Conservation (phyloP, 345 rosid genomes). For the Chamaenerion angustifolium region DNA sequence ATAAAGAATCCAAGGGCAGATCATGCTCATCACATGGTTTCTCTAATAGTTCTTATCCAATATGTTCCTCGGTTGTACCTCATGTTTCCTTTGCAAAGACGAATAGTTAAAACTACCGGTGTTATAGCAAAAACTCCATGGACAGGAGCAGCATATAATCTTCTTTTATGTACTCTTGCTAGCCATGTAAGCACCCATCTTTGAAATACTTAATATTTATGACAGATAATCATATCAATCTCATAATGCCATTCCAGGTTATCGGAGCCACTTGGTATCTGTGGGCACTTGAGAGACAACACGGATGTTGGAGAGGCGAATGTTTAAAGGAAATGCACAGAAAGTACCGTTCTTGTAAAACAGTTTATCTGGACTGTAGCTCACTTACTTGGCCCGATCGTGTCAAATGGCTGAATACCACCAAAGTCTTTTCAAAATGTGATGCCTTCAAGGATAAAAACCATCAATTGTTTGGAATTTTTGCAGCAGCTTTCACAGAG, state of each 20-base stretch:
- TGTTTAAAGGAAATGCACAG: slow-evolving; percentile 39
- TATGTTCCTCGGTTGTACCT: slow-evolving; percentile 63
- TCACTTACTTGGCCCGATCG: slow-evolving; percentile 30
- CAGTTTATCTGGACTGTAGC: slow-evolving; percentile 49
- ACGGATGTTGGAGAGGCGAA: slow-evolving; percentile 48
- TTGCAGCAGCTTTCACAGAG: slow-evolving; percentile 50
- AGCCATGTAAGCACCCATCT: slow-evolving; percentile 45
- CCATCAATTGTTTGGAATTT: slow-evolving; percentile 61
- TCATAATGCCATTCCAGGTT: slow-evolving; percentile 37
- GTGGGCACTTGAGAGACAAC: slow-evolving; percentile 55
- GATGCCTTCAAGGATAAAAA: slow-evolving; percentile 33
- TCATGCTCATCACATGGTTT: slow-evolving; percentile 50
- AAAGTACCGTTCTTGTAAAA: slow-evolving; percentile 34
- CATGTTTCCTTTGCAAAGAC: slow-evolving; percentile 53
- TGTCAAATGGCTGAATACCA: slow-evolving; percentile 41
- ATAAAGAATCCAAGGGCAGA: slow-evolving; percentile 26
- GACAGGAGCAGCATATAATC: slow-evolving; percentile 84
- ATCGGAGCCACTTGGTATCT: slow-evolving; percentile 75
- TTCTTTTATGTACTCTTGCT: slow-evolving; percentile 53
- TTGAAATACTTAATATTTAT: too few relatives aligned
- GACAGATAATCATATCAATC: too few relatives aligned
- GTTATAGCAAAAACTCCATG: slow-evolving; percentile 75
- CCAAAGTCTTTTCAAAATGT: slow-evolving; percentile 29
- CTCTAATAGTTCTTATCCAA: slow-evolving; percentile 65
- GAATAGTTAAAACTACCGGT: slow-evolving; percentile 76